Base-by-base conservation (phyloP, 345 rosid genomes). In the Eucalyptus curtisii region DNA sequence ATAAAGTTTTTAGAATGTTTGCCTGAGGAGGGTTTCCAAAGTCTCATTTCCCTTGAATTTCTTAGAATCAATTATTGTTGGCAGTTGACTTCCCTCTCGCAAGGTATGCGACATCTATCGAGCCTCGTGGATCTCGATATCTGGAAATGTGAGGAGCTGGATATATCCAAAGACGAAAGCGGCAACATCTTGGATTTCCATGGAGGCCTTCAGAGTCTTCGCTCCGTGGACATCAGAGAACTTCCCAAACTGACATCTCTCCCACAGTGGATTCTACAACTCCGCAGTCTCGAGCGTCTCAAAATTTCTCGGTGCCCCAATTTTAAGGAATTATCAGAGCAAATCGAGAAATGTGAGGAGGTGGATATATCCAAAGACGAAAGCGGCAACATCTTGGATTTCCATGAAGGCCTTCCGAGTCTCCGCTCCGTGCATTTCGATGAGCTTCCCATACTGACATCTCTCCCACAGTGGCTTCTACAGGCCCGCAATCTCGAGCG, bases 301-400 rank as follows among this genome's bases (percentile, higher is more conserved):
- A 0, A 4, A 1, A n/a, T 64, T n/a, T 0, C 1, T 1, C 0
- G 0, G 0, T 64, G 37, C 71, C 2, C 2, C 10, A n/a, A 64
- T n/a, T n/a, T 49, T 1, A 49, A 49, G 52, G 52, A 1, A 49
- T 49, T 49, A 53, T 4, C 9, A 53, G 76, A 64, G 20, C 76
- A 68, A 11, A 68, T 68, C 7, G 80, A 33, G 44, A 49, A 16
- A 49, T 55, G 61, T 2, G 2, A 22, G 5, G 27, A 55, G 61
- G 0, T 22, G 13, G 61, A 22, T 55, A 22, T 55, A 55, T 55
- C 59, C 30, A 55, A 4, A 55, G 30, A 55, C 3, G 30, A 55
- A 22, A 55, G 30, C 1, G 1, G 61, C 61, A 22, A 55, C 30
- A 55, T 55, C 12, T 55, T 55, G 27, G 61, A 55, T 55, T 55